Percentiles rank a stretch among this genome's conserved stretches.
Conservation (phyloP, 306 rosid genomes). For the Inga oerstediana region DNA sequence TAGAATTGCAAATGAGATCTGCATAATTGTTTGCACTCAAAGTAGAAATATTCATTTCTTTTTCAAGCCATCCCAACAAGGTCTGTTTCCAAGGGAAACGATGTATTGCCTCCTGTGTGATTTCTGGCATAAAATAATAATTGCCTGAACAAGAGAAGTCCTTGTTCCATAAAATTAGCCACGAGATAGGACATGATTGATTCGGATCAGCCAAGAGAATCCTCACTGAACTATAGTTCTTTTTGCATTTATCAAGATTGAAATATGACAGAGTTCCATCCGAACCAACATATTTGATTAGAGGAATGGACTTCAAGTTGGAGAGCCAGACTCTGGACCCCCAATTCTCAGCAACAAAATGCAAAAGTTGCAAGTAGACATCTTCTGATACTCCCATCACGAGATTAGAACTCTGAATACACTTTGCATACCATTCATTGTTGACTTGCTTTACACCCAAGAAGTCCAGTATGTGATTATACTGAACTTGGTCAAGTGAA, state of each 20-base stretch:
- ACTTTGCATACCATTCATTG: slow-evolving; percentile 73
- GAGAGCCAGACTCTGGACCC: slow-evolving; percentile 30
- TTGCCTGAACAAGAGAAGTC: slow-evolving; percentile 40
- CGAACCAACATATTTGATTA: slow-evolving; percentile 50
- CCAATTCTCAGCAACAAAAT: slow-evolving; percentile 56
- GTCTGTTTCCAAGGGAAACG: neutral
- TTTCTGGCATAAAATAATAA: slow-evolving; percentile 55
- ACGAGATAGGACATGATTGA: slow-evolving; percentile 38
- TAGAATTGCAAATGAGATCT: slow-evolving; percentile 3
- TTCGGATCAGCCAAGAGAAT: slow-evolving; percentile 32
- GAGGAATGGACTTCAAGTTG: slow-evolving; percentile 40
- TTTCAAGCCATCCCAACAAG: slow-evolving; percentile 51
- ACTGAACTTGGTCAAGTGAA: slow-evolving; percentile 53
- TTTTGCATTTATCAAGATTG: slow-evolving; percentile 34
- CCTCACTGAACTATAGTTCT: neutral
- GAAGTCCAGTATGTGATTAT: slow-evolving; percentile 48
- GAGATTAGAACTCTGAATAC: slow-evolving; percentile 60
- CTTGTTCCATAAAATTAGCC: slow-evolving; percentile 61
- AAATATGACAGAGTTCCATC: slow-evolving; percentile 44
- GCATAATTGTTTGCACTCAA: slow-evolving; percentile 43
- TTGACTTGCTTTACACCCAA: slow-evolving; percentile 52
- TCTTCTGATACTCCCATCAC: slow-evolving; percentile 56
- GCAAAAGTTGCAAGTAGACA: slow-evolving; percentile 53
- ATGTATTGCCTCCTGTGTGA: slow-evolving; percentile 53
- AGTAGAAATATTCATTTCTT: slow-evolving; percentile 18